These are phyloP conservation scores for Platanus orientalis DNA, from an alignment of 164 flowering plant species.

Conservation along the genomic window DNA sequence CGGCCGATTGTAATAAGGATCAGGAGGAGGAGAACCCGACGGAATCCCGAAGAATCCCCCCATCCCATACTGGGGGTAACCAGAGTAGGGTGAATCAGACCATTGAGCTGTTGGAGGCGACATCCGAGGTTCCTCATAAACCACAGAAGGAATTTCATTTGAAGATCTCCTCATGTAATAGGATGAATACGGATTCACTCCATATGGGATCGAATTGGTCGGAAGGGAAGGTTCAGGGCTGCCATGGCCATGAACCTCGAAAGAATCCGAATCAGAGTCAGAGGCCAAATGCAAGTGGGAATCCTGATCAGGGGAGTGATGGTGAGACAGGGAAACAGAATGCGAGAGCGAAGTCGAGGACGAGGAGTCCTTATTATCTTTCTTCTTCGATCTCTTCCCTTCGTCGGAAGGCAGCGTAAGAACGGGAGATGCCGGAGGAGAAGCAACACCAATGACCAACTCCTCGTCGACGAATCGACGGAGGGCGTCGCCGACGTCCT, in stretches of 20 bases:
- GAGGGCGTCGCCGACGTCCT: constrained; percentile 70
- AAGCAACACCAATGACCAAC: constrained; percentile 30
- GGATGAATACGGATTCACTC: constrained; percentile 10
- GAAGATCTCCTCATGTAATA: constrained; percentile 64
- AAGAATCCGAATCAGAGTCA: constrained; percentile 30
- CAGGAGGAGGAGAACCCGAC: constrained; percentile 18
- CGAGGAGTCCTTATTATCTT: constrained; percentile 22
- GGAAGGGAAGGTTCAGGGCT: no score
- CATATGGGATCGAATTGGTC: no score
- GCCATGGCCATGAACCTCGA: constrained; percentile 23
- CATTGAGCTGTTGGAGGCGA: constrained; percentile 17
- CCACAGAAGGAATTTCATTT: constrained; percentile 37
- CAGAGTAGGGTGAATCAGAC: constrained; percentile 28
- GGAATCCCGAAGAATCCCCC: constrained; percentile 45
- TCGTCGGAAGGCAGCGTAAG: constrained; percentile 63
- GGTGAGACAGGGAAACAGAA: constrained; percentile 15
- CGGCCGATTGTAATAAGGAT: constrained; percentile 14
- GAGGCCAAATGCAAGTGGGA: constrained; percentile 51
- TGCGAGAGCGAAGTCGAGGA: constrained; percentile 44
- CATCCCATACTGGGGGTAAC: constrained; percentile 29
- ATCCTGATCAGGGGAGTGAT: constrained; percentile 21
- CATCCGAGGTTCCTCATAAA: constrained; percentile 48
- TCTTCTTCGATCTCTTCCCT: constrained; percentile 35
- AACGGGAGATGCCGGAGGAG: constrained; percentile 55
- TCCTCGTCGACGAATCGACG: constrained; percentile 72